Evolutionary conservation across 2,329 filamentous ascomycete species (phyloP).

Genomic region (Juglanconis juglandina): DNA sequence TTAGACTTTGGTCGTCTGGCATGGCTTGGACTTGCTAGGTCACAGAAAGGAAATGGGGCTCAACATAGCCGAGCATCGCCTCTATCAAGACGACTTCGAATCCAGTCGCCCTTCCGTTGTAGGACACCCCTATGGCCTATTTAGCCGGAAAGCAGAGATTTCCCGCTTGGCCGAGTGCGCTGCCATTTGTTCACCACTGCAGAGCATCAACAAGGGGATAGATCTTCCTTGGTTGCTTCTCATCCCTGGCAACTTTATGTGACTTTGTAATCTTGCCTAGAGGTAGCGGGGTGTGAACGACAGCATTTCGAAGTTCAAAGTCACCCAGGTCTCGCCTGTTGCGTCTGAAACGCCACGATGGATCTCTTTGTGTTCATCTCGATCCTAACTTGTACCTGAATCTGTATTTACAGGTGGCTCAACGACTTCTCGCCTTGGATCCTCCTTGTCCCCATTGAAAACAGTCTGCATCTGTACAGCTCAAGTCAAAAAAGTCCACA

Average conservation of each 20-base stretch:
- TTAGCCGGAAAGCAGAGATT: background rate
- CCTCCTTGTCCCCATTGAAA: constrained; percentile 35
- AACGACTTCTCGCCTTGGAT: background rate
- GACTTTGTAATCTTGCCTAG: no score
- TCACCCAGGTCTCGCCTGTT: no score
- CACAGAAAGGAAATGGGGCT: background rate
- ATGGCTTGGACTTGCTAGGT: background rate
- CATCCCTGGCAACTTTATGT: no score
- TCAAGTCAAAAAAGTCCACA: constrained; percentile 35
- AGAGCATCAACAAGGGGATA: no score
- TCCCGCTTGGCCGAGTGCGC: no score
- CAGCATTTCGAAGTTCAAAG: no score
- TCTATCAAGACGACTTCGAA: background rate
- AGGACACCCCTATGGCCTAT: background rate
- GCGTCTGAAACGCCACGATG: no score
- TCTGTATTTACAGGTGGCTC: background rate
- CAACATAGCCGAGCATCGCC: background rate
- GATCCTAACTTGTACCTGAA: background rate
- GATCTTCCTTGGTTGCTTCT: no score
- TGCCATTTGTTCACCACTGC: no score
- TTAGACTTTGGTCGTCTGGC: background rate
- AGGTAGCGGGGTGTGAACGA: no score
- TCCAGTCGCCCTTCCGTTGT: no score
- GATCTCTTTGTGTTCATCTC: no score
- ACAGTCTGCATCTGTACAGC: constrained; percentile 29